Evolutionary conservation across 306 rosid genomes (phyloP), one percentile per base, ranked within the genome.

Genomic region (Fragaria vesca): DNA sequence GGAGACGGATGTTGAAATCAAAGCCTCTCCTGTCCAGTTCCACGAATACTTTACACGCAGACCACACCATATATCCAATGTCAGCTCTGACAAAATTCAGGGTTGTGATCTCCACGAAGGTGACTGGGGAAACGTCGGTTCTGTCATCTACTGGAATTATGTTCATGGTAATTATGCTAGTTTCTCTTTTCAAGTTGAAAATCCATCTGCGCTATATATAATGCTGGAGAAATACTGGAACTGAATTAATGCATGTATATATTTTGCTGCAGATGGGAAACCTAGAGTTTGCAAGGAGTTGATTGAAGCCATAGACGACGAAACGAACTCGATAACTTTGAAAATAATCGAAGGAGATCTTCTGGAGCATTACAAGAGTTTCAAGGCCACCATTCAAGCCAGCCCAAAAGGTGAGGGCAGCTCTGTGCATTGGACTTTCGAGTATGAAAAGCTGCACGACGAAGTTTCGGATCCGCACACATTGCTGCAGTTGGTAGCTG

Each of bases 371-470:
- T 84, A 75, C 80, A 81, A 82, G 74, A 75, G 76, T 72, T 71
- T 89, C 75, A 76, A 26, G 47, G 0, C 55, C 45, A 63, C 28
- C 1, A 0, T 84, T 1, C 80, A 82, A 18, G 68, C 28, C 11
- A 67, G 7, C 12, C 83, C 90, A 7, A 81, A 85, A 69, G 80
- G 57, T 9, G 20, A 80, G 16, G 90, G 90, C 10, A 69, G 88
- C n/a, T 20, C 66, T 21, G 79, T 76, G 38, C 83, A 70, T 7
- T 85, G 87, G 83, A 72, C 63, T 2, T 0, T 87, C 34, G 91
- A 85, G 34, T 89, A 83, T 51, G 84, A 89, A 72, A 89, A 83
- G 80, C 75, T 40, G 8, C 77, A 85, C 0, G 84, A 70, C n/a
- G 36, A 78, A 7, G 63, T 76, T 42, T 69, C 78, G 6, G 88